Evolutionary conservation across 1,284 basidiomycete species (phyloP).

Genomic region (Agroathelia rolfsii): DNA sequence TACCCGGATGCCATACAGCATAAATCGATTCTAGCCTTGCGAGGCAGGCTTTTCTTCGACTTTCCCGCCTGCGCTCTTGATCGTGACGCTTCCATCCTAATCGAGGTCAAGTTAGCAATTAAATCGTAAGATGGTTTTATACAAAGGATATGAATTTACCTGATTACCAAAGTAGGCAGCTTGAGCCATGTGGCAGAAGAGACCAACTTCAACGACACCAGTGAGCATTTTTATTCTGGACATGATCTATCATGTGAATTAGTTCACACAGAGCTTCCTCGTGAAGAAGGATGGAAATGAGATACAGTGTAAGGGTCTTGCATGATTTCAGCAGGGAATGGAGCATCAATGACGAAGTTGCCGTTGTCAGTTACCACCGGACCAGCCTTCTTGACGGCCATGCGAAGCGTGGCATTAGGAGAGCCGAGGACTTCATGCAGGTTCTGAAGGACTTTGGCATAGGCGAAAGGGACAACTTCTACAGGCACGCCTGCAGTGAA

Average conservation of each 20-base stretch:
- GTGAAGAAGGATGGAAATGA: too few species aligned
- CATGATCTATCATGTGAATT: too few species aligned
- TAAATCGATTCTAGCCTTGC: too few species aligned
- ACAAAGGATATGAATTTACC: conserved; percentile 31
- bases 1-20: too few species aligned
- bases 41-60: too few species aligned
- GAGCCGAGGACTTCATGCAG: conserved; percentile 34
- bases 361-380: conserved; percentile 73
- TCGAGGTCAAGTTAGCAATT: conserved; percentile 6
- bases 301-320: too few species aligned
- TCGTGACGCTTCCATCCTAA: conserved; percentile 50
- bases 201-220: conserved; percentile 93
- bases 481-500: conserved; percentile 67
- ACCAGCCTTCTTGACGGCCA: conserved; percentile 46
- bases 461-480: conserved; percentile 74
- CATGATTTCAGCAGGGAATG: conserved; percentile 46
- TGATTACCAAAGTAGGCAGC: conserved; percentile 96
- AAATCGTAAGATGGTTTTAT: conserved; percentile 2
- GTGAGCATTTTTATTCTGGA: conserved; percentile 80
- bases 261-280: too few species aligned
- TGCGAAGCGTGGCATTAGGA: conserved; percentile 37
- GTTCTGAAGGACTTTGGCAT: conserved; percentile 46
- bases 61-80: conserved; percentile 37
- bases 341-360: conserved; percentile 63
- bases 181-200: conserved; percentile 91